Evolutionary conservation across 164 flowering plant genomes (phyloP).

Genomic region (Magnolia changhungtana): DNA sequence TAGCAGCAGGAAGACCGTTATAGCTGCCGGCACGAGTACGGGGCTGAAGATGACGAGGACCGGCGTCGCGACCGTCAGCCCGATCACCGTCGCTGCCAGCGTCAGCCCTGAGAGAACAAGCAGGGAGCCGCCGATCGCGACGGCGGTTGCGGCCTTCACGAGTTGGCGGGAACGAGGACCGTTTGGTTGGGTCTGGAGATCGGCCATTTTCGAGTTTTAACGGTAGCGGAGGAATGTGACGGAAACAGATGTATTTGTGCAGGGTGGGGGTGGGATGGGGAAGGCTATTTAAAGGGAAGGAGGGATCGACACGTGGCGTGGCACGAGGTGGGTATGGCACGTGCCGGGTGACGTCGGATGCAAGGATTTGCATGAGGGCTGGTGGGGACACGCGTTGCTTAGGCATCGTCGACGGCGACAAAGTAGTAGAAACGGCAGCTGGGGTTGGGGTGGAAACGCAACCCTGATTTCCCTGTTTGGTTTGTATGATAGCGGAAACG

Average conservation of each 20-base stretch:
- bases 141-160: conserved; percentile 48
- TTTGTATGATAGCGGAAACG: no score
- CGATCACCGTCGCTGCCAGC: conserved; percentile 44
- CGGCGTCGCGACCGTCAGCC: conserved; percentile 36
- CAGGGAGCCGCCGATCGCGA: conserved; percentile 39
- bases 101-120: conserved; percentile 44
- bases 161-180: conserved; percentile 23
- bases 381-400: not conserved
- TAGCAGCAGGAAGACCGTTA: conserved; percentile 25
- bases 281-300: not conserved
- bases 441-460: not conserved
- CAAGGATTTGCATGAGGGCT: conserved; percentile 3
- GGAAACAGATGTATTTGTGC: not conserved
- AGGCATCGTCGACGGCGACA: not conserved
- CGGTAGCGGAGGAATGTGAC: not conserved
- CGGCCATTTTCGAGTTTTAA: not conserved
- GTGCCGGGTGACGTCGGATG: not conserved
- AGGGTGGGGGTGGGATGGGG: not conserved
- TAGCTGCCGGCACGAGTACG: conserved; percentile 46
- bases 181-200: conserved; percentile 6
- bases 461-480: not conserved
- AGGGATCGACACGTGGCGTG: conserved; percentile 1
- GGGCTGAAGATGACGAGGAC: conserved; percentile 25
- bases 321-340: not conserved
- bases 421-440: not conserved